Evolutionary conservation across 2,329 filamentous ascomycete genomes (phyloP), one percentile per base, ranked within the genome.

Genomic region (Phialemonium atrogriseum): DNA sequence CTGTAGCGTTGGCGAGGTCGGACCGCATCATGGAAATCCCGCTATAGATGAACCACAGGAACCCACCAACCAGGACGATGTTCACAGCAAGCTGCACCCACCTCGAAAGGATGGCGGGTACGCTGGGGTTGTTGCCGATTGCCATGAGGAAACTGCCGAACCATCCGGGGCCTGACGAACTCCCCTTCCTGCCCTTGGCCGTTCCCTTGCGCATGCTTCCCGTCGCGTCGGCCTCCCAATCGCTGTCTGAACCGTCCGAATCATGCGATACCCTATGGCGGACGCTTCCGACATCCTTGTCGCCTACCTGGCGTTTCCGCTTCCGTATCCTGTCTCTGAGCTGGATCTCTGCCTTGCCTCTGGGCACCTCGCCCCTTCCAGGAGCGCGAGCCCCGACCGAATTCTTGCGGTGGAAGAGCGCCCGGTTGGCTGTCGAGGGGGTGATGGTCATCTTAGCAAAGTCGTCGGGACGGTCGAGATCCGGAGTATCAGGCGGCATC

Each of bases 1-100:
- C 69, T 8, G 80, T 77, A 21, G 82, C 83, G 32, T 80, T 74
- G 38, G 77, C 66, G 20, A 94, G 79, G 52, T 95, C 88, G 15
- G 71, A 68, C 10, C 78, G 77, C 32, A 91, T 76, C 7, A 83
- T 80, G 10, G 68, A 62, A 42, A 84, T 73, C 44, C 85, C 71
- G 2, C 72, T 67, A 60, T 80, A 85, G 20, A 84, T 65, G 25
- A 85, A 64, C 54, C 81, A 89, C 24, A 77, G 58, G 33, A 69
- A 56, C 10, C 68, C 54, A 5, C 55, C 53, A 5, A 78, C 65
- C 11, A 83, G 61, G 37, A 73, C 68, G 27, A 77, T 51, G 50
- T 85, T 86, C 58, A 86, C 70, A 3, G 68, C 49, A 4, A 78
- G 58, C 34, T 72, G 67, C 20, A 78, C 55, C 68, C 75, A 80